Base-by-base conservation (phyloP, 2,329 filamentous ascomycete genomes). In the Lizonia empirigonia region DNA sequence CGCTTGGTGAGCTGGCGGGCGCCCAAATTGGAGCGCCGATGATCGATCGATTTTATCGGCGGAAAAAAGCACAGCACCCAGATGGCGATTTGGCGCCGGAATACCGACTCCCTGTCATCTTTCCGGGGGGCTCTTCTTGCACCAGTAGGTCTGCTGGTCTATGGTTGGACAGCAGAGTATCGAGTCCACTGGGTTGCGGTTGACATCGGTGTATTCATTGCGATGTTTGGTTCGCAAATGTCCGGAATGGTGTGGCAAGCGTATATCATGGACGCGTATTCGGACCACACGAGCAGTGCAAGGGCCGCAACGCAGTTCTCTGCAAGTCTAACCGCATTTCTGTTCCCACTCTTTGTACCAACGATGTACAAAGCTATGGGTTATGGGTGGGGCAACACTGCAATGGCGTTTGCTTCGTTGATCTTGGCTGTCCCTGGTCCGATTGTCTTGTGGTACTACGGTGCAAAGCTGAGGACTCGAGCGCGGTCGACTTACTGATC, bases 191-290 rank as follows among this genome's bases (percentile, higher is more conserved):
- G 64, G 65, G 33, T 58, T 5, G 59, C 75, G 1, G 80, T 81
- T 2, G 76, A 82, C 55, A 54, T 82, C 2, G 82, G 80, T 2
- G 79, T 77, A 0, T 64, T 68, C 5, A 51, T 82, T 0, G 72
- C 80, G 2, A 77, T 76, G 1, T 53, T 72, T 4, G 74, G 69
- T 52, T 47, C 46, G 15, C 74, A 65, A 46, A 37, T 64, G 4
- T 36, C 27, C 1, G 58, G 50, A 3, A 59, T 83, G 75, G 71
- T 76, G 0, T 64, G 80, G 3, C 77, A 80, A 37, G 82, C 82
- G 9, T 89, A 89, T 56, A 75, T 87, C 2, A 81, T 87, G 40
- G 85, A 89, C 45, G 76, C 79, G 2, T 86, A 80, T 60, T 35
- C 45, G 1, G 75, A 78, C 0, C 71, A 78, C 50, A 62, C 56